Base-by-base conservation (phyloP, 2,329 filamentous ascomycete genomes). In the Pseudogymnoascus sp. region DNA sequence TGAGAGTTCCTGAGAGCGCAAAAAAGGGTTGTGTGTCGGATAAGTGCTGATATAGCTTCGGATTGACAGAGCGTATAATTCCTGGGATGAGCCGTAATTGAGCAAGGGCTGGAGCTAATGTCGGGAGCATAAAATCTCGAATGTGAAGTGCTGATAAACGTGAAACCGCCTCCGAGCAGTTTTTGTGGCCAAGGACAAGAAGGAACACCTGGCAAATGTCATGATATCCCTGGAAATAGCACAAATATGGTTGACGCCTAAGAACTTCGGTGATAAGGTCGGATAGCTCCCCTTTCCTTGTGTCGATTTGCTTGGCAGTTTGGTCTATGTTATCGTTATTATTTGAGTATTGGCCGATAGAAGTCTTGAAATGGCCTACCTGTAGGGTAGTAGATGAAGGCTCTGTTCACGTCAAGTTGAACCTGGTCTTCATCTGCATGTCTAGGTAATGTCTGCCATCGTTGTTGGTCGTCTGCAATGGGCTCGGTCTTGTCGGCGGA, bases 141-240 rank as follows among this genome's bases (percentile, higher is more conserved):
- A 99, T 97, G 62, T 92, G 89, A 50, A 97, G 83, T 34, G 93
- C 81, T 2, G 93, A 96, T 64, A 99, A 85, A n/a, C 90, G 89
- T 36, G 89, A 83, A 34, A 96, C 85, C 14, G 88, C 85, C 5
- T 80, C 75, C 16, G 82, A 79, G 14, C 90, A 87, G 62, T 80
- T 74, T 21, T 80, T 72, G 8, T 84, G 78, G 0, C 88, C 88
- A 3, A 99, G 81, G 10, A 97, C 93, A 12, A 99, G 83, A 42
- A 97, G 84, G 65, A 99, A 83, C 23, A 99, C 95, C 77, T 99
- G 96, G 70, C 91, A 95, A 71, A 99, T 97, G 78, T 99, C 95
- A 76, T 99, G 95, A 75, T 96, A 99, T 73, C 95, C 95, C 78
- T 99, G 95, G 75, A 99, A 99, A 78, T 99, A 99, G 79, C 87